Percentiles rank a stretch among this genome's conserved stretches.
Conservation (phyloP, 306 rosid genomes). For the Trifolium repens region DNA sequence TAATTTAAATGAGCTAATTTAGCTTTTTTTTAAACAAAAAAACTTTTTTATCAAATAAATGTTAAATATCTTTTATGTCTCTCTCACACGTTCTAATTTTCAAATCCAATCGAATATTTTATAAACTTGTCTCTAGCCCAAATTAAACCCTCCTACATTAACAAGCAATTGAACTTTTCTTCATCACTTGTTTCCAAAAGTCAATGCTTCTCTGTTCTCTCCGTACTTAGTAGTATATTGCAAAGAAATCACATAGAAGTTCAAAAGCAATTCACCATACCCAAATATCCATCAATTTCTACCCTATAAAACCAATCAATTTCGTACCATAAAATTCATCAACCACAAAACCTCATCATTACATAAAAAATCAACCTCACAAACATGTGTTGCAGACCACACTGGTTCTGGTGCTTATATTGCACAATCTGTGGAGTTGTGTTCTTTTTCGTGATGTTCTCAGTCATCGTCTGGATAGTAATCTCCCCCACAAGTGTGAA, state of each 20-base stretch:
- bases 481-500: slow-evolving; percentile 39
- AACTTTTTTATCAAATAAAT: no score
- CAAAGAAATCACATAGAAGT: slow-evolving; percentile 16
- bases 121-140: no score
- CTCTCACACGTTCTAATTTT: no score
- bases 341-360: neutral
- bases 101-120: no score
- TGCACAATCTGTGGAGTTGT: neutral
- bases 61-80: no score
- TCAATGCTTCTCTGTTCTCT: neutral
- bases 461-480: neutral
- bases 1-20: no score
- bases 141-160: neutral
- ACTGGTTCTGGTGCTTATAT: neutral
- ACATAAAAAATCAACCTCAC: neutral
- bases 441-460: neutral
- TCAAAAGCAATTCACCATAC: neutral
- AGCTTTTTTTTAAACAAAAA: no score
- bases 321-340: neutral
- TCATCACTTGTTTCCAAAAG: neutral
- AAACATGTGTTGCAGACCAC: slow-evolving; percentile 9
- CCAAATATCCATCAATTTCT: neutral
- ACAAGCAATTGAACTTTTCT: neutral
- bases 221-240: neutral
- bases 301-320: neutral